Conservation (phyloP, 2,329 filamentous ascomycete species). For the Epichloe gansuensis region DNA sequence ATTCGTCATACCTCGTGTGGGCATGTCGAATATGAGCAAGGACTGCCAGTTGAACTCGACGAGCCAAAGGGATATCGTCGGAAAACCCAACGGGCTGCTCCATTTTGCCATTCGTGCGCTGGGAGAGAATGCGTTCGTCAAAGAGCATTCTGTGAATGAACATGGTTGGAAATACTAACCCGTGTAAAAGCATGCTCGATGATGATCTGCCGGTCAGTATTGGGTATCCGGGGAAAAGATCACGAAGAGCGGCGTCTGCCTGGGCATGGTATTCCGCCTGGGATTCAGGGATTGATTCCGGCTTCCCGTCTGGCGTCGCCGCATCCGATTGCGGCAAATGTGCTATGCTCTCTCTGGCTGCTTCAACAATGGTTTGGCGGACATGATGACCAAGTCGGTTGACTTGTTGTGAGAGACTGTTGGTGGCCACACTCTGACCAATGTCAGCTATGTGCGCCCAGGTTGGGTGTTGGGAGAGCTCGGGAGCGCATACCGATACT, state of each 20-base stretch:
- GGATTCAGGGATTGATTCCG: constrained; percentile 47
- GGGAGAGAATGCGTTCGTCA: constrained; percentile 6
- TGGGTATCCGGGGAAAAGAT: constrained; percentile 53
- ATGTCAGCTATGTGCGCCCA: background rate
- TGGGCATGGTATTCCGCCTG: constrained; percentile 50
- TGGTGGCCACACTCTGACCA: constrained; percentile 15
- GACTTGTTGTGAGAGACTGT: constrained; percentile 37
- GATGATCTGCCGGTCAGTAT: constrained; percentile 50
- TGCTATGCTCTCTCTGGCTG: constrained; percentile 29
- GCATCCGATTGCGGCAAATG: constrained; percentile 13
- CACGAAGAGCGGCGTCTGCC: constrained; percentile 48
- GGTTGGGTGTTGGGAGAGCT: background rate
- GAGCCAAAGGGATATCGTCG: constrained; percentile 41
- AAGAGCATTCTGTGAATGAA: background rate
- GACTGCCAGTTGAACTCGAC: constrained; percentile 52
- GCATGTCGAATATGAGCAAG: constrained; percentile 54
- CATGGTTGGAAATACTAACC: constrained; percentile 27
- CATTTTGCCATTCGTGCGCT: constrained; percentile 40
- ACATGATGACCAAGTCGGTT: constrained; percentile 51
- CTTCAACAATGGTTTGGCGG: constrained; percentile 44
- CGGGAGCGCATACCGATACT: constrained; percentile 38
- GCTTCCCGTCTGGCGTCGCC: constrained; percentile 19
- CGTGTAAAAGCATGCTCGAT: constrained; percentile 51
- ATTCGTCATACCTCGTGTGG: constrained; percentile 53
- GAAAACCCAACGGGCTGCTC: constrained; percentile 47